A percentile compares a stretch with the other conserved stretches of the same genome.
These are phyloP conservation scores for Crassisporium funariophilum DNA, from an alignment of 768 basidiomycete genomes.

Conservation along the genomic window DNA sequence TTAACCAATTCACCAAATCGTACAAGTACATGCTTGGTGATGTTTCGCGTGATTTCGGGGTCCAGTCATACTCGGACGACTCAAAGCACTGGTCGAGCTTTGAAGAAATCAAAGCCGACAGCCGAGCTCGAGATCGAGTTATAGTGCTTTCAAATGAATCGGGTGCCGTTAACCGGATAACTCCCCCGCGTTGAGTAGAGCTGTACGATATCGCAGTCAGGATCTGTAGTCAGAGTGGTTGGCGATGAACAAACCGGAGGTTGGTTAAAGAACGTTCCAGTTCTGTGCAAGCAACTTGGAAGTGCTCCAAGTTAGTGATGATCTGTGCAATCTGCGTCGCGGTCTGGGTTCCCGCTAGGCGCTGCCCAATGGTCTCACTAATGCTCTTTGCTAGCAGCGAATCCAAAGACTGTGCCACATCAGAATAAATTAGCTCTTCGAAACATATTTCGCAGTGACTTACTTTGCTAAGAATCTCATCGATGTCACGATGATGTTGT, in stretches of 20 bases:
- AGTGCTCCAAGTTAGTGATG: conserved; percentile 90
- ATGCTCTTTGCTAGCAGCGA: conserved; percentile 76
- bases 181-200: conserved; percentile 81
- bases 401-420: conserved; percentile 72
- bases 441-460: conserved; percentile 3
- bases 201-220: conserved; percentile 37
- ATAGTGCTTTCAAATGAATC: conserved; percentile 72
- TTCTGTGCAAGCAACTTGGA: conserved; percentile 82
- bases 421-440: background rate
- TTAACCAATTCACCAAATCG: conserved; percentile 95
- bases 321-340: conserved; percentile 93
- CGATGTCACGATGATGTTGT: conserved; percentile 88
- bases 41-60: conserved; percentile 65
- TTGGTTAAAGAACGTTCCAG: conserved; percentile 83
- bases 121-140: conserved; percentile 68
- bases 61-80: conserved; percentile 94
- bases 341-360: conserved; percentile 74
- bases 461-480: conserved; percentile 89
- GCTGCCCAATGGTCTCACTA: conserved; percentile 70
- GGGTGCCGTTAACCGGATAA: conserved; percentile 66
- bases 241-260: conserved; percentile 54
- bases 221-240: background rate
- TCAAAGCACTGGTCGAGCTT: conserved; percentile 98
- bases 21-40: conserved; percentile 93
- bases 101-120: conserved; percentile 80